Evolutionary conservation across 371 early-diverging fungal species (phyloP), one percentile per base, ranked within the genome.

Genomic region (Mucor circinelloides): DNA sequence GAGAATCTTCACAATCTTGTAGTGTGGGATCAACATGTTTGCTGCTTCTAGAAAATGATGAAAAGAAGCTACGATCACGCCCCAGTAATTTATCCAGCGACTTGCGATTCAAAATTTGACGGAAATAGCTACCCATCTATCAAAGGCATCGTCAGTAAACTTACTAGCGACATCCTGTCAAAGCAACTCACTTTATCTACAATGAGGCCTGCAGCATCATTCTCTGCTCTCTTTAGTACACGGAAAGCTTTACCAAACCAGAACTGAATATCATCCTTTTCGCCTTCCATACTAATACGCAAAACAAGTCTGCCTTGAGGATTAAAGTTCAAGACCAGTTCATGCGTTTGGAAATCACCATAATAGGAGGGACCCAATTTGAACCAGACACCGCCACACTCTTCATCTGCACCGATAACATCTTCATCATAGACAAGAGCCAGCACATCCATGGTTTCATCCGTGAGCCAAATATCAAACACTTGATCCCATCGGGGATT

Each of bases 401-500:
- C 86, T 63, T 95, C 91, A 71, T 95, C 92, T n/a, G 85, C 84
- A 3, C 92, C 91, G 28, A 93, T 78, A 61, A 93, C 82, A 69
- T 93, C 93, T 72, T 90, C 82, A 75, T 94, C 91, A 68, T 87
- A 90, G 4, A 94, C 89, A 12, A 89, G 78, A 2, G 94, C 85
- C 34, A 90, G 82, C 19, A 94, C 82, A 55, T 85, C 78, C 1
- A 83, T 78, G 6, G 89, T 88, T 27, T 85, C 67, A 30, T 85
- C 69, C 48, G 84, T 76, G 12, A 93, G 79, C 62, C 85, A 84
- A 2, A 94, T 78, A 63, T 95, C 90, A 77, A 93, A 95, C 17
- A 90, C 85, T 76, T 97, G 94, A 71, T 97, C 95, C 97, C 97
- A 96, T 6, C 93, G 88, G 12, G 95, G 96, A 67, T 94, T 94